These are phyloP conservation scores for Escallonia rubra DNA, from an alignment of 129 eudicot genomes.

Conservation along the genomic window DNA sequence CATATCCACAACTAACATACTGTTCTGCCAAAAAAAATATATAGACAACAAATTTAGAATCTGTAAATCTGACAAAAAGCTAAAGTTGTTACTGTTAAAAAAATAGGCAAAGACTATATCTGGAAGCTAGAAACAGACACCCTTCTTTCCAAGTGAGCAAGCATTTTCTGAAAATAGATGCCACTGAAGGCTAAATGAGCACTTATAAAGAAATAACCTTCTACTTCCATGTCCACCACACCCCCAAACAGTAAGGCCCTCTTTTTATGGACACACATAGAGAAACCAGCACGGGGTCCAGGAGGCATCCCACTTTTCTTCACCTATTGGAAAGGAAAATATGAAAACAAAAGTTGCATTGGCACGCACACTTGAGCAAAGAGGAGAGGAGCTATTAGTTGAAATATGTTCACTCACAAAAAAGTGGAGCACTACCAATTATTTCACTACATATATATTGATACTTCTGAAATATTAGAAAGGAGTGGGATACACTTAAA, in stretches of 20 bases:
- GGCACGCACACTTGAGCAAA: background rate
- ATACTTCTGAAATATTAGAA: background rate
- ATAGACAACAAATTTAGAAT: background rate
- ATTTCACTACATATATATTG: background rate
- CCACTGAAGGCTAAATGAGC: conserved; percentile 5
- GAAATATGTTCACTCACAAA: background rate
- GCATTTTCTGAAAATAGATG: background rate
- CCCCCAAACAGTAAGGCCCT: conserved; percentile 94
- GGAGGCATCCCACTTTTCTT: conserved; percentile 99
- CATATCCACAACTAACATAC: background rate
- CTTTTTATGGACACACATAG: conserved; percentile 91
- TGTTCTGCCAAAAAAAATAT: background rate
- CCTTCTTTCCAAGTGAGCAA: background rate
- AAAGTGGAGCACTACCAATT: background rate
- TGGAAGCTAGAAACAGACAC: background rate
- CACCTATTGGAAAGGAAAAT: conserved; percentile 38
- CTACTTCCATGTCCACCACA: conserved; percentile 95
- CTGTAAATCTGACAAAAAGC: background rate
- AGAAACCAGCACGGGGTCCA: conserved; percentile 97
- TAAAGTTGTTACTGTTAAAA: background rate
- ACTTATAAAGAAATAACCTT: conserved; percentile 41
- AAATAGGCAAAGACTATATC: background rate
- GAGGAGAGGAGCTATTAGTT: background rate
- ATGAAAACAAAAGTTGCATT: background rate
- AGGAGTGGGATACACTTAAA: background rate